Base-by-base conservation (phyloP, 306 rosid genomes). In the Ziziphus jujuba region DNA sequence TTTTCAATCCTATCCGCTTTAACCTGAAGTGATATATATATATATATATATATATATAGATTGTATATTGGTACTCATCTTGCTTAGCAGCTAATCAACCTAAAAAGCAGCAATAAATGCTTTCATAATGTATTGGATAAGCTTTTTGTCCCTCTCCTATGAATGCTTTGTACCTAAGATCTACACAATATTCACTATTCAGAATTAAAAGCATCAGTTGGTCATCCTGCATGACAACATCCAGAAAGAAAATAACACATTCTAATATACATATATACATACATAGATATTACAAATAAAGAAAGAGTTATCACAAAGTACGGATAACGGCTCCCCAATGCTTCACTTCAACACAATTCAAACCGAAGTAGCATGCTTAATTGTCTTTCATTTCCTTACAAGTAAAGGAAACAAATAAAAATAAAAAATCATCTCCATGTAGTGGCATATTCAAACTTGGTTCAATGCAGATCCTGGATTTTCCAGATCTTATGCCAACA, bases 401-500 rank as follows among this genome's bases (percentile, higher is more conserved):
- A 14, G 11, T 19, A 16, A 31, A 45, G 19, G 23, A 28, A 22
- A 47, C 19, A 25, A 63, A 48, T 8, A 43, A 6, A 61, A 5
- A 49, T 20, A 38, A 25, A 20, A 19, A 14, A n/a, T 25, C 11
- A 22, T 12, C 6, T 24, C 51, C 44, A 62, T 28, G 24, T 16
- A 14, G 70, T 31, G 31, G 54, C 19, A 61, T n/a, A n/a, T 48
- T 9, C 25, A 55, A 74, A 47, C 61, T 15, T 61, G 13, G 14
- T 63, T 50, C 20, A 48, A 45, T 23, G 35, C 25, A 38, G 60
- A 72, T 67, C 76, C 71, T 40, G 14, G 55, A 51, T 16, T 61
- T 14, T 59, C 10, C 75, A 77, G 79, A 80, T 80, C 74, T 35
- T 72, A 47, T 9, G 19, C 47, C 16, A 23, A 13, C 13, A 63